Conservation (phyloP, 441 rosid genomes). For the Kokia cookei region DNA sequence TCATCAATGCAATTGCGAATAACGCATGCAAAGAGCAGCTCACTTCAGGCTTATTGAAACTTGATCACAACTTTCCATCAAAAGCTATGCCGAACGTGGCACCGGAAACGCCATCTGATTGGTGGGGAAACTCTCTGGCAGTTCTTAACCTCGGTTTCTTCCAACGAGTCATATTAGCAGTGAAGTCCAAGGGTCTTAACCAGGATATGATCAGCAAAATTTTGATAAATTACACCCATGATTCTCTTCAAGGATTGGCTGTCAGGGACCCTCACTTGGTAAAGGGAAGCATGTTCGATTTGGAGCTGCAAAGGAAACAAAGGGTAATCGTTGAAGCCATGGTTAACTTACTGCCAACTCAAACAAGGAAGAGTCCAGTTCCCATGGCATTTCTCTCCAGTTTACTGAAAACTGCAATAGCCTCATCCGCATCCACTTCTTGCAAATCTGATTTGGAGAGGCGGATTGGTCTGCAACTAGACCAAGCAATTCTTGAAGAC, state of each 20-base stretch:
- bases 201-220: constrained; percentile 96
- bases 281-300: constrained; percentile 53
- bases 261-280: constrained; percentile 52
- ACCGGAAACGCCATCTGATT: constrained; percentile 72
- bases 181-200: constrained; percentile 84
- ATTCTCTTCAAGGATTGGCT: constrained; percentile 67
- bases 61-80: constrained; percentile 59
- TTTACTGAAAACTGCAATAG: constrained; percentile 66
- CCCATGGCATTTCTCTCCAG: constrained; percentile 93
- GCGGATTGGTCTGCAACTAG: constrained; percentile 84
- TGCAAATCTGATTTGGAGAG: constrained; percentile 83
- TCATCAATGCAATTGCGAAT: constrained; percentile 66
- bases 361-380: constrained; percentile 76
- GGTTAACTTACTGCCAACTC: constrained; percentile 73
- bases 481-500: constrained; percentile 94
- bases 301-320: constrained; percentile 71
- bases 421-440: constrained; percentile 52
- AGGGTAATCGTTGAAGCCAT: constrained; percentile 67
- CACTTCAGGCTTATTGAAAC: constrained; percentile 79
- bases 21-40: constrained; percentile 96
- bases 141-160: constrained; percentile 72
- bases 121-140: constrained; percentile 92
- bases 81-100: constrained; percentile 34
- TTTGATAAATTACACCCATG: constrained; percentile 72
- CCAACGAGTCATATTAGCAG: constrained; percentile 72